Conservation (phyloP, 108 stramenopile genomes). For the Aureococcus anophagefferens region DNA sequence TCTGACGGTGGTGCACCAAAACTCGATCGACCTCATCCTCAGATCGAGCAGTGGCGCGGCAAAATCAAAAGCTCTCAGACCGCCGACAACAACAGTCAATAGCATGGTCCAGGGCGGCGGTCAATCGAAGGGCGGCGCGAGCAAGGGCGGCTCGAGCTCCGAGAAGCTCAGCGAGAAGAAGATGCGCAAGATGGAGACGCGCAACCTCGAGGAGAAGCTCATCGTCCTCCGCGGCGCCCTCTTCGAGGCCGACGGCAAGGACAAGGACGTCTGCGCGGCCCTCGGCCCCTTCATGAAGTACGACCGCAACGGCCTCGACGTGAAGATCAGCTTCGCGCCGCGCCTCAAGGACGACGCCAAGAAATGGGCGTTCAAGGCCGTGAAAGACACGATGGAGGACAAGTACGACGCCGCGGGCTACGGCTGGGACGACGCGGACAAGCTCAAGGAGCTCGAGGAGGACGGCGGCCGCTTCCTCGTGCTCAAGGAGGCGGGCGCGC, state of each 20-base stretch:
- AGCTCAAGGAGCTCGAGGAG: conserved; percentile 21
- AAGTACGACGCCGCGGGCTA: conserved; percentile 27
- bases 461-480: conserved; percentile 21
- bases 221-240: conserved; percentile 18
- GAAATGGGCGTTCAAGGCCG: conserved; percentile 13
- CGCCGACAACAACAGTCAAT: no score
- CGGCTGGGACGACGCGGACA: conserved; percentile 39
- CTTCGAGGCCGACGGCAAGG: conserved; percentile 19
- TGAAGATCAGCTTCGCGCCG: conserved; percentile 1
- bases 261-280: conserved; percentile 18
- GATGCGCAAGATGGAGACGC: conserved; percentile 1
- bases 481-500: neutral
- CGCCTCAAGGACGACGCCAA: conserved; percentile 1
- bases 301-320: conserved; percentile 7
- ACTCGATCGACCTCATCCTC: no score
- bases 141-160: no score
- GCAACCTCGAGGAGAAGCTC: conserved; percentile 8
- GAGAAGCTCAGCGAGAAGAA: no score
- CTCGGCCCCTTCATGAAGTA: conserved; percentile 19
- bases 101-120: no score
- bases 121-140: no score
- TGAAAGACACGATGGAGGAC: conserved; percentile 18
- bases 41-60: no score
- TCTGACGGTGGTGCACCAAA: no score
- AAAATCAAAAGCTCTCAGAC: no score